These are phyloP conservation scores for Boeremia exigua DNA, from an alignment of 2,329 filamentous ascomycete species.

Conservation along the genomic window DNA sequence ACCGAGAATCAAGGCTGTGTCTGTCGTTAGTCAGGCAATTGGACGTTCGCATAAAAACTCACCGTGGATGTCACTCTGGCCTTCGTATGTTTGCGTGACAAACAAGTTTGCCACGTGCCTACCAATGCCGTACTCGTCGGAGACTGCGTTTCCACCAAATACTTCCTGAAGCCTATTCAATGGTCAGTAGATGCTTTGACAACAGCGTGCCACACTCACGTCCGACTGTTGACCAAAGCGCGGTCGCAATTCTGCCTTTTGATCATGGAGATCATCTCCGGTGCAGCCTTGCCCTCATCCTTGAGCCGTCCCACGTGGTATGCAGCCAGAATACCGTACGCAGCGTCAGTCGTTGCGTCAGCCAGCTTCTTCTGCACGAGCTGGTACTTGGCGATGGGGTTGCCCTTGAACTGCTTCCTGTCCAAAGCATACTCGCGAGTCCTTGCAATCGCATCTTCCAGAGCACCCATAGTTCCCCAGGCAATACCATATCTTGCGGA, in stretches of 20 bases:
- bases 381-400: conserved; percentile 94
- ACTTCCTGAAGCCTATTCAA: conserved; percentile 78
- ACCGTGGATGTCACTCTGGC: conserved; percentile 97
- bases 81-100: conserved; percentile 97
- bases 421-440: conserved; percentile 89
- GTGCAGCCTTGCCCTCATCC: conserved; percentile 83
- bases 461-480: conserved; percentile 88
- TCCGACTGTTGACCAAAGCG: conserved; percentile 78
- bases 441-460: conserved; percentile 87
- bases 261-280: conserved; percentile 97
- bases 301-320: conserved; percentile 92
- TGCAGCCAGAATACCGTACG: conserved; percentile 87
- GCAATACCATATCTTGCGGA: conserved; percentile 92
- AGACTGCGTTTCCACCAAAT: conserved; percentile 97
- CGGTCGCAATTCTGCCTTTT: conserved; percentile 98
- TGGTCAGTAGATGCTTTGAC: conserved; percentile 18
- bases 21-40: conserved; percentile 36
- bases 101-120: conserved; percentile 95
- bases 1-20: conserved; percentile 56
- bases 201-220: conserved; percentile 49
- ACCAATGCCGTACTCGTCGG: conserved; percentile 94
- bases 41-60: conserved; percentile 53
- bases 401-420: conserved; percentile 93
- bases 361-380: conserved; percentile 97
- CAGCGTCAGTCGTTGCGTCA: conserved; percentile 88